phyloP scores from a whole-genome alignment of 495 filamentous ascomycete species.

The Lepidopterella palustris region DNA sequence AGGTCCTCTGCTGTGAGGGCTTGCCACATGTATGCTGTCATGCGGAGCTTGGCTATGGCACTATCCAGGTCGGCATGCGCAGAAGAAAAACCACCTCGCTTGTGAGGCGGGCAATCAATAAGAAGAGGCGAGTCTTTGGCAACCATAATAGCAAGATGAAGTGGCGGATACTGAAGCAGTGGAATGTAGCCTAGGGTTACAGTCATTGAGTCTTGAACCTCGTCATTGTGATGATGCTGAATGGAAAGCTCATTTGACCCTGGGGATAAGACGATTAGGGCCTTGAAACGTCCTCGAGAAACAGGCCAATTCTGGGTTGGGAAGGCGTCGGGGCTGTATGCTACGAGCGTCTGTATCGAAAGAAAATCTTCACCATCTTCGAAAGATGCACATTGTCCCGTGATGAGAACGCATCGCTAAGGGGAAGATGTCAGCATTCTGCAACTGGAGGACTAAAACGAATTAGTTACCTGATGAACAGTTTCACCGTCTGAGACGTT shows the following conservation, averaged over 20 bases:
- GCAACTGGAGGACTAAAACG: neutral
- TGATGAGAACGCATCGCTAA: constrained; percentile 20
- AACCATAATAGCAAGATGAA: constrained; percentile 46
- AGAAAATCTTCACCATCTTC: constrained; percentile 4
- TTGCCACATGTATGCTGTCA: constrained; percentile 49
- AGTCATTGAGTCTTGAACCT: neutral
- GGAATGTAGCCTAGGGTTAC: constrained; percentile 31
- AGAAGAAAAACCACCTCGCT: constrained; percentile 33
- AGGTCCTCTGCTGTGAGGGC: constrained; percentile 46
- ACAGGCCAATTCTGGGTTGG: constrained; percentile 25
- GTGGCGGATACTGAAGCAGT: constrained; percentile 40
- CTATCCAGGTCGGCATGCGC: constrained; percentile 39
- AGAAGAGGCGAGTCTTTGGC: constrained; percentile 43
- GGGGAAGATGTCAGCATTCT: neutral
- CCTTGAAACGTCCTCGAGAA: constrained; percentile 20
- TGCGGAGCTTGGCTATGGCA: constrained; percentile 45
- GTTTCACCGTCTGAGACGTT: constrained; percentile 22
- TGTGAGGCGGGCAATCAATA: constrained; percentile 39
- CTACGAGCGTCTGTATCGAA: constrained; percentile 10
- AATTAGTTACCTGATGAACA: constrained; percentile 14
- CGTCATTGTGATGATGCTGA: constrained; percentile 7
- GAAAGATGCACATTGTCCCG: constrained; percentile 6
- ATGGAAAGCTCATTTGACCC: constrained; percentile 14
- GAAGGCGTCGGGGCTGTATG: constrained; percentile 20
- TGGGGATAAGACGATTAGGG: constrained; percentile 20